A percentile compares a stretch with the other conserved stretches of the same genome.
Conservation (phyloP, 768 basidiomycete genomes). For the Boletus subcaerulescens region DNA sequence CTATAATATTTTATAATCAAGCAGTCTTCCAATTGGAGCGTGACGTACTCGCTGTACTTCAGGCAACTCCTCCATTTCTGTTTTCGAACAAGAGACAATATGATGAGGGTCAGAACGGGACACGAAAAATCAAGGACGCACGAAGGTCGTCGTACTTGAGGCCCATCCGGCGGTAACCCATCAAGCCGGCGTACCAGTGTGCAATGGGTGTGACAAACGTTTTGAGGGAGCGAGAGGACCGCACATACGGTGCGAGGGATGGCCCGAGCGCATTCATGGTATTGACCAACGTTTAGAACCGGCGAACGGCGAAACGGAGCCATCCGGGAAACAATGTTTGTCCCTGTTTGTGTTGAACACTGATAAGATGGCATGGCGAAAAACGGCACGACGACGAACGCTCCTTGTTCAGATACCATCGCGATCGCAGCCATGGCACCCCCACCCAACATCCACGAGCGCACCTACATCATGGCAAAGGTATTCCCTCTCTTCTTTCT, state of each 20-base stretch:
- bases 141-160: constrained; percentile 94
- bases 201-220: constrained; percentile 74
- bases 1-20: constrained; percentile 40
- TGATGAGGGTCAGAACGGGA: not conserved
- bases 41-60: constrained; percentile 72
- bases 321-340: constrained; percentile 38
- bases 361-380: constrained; percentile 29
- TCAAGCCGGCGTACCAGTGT: constrained; percentile 73
- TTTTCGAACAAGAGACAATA: not conserved
- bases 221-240: constrained; percentile 63
- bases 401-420: constrained; percentile 25
- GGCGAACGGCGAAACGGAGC: constrained; percentile 1
- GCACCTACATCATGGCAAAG: constrained; percentile 99
- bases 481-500: constrained; percentile 30
- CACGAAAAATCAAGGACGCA: constrained; percentile 39
- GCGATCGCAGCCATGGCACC: constrained; percentile 42
- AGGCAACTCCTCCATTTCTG: constrained; percentile 74
- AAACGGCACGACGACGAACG: not conserved
- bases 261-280: constrained; percentile 52
- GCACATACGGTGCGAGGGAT: constrained; percentile 76
- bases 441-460: constrained; percentile 49
- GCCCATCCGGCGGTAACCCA: constrained; percentile 85
- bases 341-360: constrained; percentile 34
- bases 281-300: no score
- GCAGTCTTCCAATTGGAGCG: not conserved